A percentile compares a stretch with the other conserved stretches of the same genome.
Evolutionary conservation across 1,284 basidiomycete genomes (phyloP).

Genomic region (Exsudoporus floridanus): DNA sequence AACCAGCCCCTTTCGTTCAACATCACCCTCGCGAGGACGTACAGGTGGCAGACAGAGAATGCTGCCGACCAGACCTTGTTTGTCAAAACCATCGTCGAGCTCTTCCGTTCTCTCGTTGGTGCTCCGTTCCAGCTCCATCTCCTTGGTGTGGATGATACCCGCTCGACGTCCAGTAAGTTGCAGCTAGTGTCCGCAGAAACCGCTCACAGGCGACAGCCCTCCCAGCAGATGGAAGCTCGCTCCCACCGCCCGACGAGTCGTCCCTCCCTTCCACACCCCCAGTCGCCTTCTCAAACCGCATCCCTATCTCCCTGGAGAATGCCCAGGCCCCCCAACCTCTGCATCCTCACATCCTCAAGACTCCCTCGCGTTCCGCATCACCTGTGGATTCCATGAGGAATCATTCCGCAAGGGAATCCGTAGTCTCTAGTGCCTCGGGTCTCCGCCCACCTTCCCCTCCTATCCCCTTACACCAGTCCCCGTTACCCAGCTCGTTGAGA

Average conservation of each 20-base stretch:
- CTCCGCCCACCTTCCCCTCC: slow-evolving; percentile 30
- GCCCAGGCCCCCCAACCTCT: slow-evolving; percentile 8
- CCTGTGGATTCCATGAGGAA: slow-evolving; percentile 33
- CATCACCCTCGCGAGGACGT: slow-evolving; percentile 81
- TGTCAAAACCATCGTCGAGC: slow-evolving; percentile 62
- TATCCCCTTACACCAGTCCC: slow-evolving; percentile 20
- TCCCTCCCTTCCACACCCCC: slow-evolving; percentile 9
- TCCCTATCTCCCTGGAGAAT: slow-evolving; percentile 12
- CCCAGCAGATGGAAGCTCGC: neutral
- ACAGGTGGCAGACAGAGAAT: slow-evolving; percentile 84
- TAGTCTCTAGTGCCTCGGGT: slow-evolving; percentile 16
- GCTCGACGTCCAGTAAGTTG: slow-evolving; percentile 4
- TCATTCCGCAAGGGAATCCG: slow-evolving; percentile 25
- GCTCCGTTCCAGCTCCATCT: slow-evolving; percentile 54
- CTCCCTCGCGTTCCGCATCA: slow-evolving; percentile 39
- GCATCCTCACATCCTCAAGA: slow-evolving; percentile 9
- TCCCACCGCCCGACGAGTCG: slow-evolving; percentile 12
- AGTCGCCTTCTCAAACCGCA: slow-evolving; percentile 7
- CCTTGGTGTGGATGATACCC: slow-evolving; percentile 48
- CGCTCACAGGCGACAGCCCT: neutral
- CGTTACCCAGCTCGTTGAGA: slow-evolving; percentile 29
- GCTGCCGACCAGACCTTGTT: slow-evolving; percentile 71
- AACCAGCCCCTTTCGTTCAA: slow-evolving; percentile 68
- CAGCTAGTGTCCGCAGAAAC: neutral
- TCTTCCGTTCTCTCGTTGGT: slow-evolving; percentile 65